These are phyloP conservation scores for Claviceps sp. DNA, from an alignment of 2,329 filamentous ascomycete species.

Conservation along the genomic window DNA sequence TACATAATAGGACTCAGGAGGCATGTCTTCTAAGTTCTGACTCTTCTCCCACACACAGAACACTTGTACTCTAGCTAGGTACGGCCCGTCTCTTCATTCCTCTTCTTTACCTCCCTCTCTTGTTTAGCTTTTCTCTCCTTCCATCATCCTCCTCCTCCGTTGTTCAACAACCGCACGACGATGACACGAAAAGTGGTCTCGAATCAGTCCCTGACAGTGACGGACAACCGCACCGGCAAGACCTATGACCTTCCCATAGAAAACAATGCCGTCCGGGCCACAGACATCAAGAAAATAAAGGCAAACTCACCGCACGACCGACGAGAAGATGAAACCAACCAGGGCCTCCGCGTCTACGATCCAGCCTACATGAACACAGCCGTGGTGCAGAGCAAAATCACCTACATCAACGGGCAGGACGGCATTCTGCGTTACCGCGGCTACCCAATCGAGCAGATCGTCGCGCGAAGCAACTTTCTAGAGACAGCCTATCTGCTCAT, in stretches of 20 bases:
- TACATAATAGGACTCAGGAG: too few species aligned
- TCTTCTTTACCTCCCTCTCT: too few species aligned
- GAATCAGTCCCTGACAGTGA: conserved; percentile 25
- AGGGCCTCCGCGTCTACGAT: conserved; percentile 36
- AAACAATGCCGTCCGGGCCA: conserved; percentile 35
- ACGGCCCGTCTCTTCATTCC: too few species aligned
- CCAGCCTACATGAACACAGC: conserved; percentile 41
- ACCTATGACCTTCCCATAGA: conserved; percentile 35
- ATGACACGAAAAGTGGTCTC: conserved; percentile 7
- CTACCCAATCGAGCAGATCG: conserved; percentile 37
- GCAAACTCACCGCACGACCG: conserved; percentile 21
- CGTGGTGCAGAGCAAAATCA: conserved; percentile 34
- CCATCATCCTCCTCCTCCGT: too few species aligned
- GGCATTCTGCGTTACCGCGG: conserved; percentile 38
- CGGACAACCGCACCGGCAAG: conserved; percentile 36
- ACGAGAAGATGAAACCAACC: conserved; percentile 31
- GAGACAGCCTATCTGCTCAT: conserved; percentile 37
- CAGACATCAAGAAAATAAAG: conserved; percentile 38
- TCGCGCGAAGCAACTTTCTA: conserved; percentile 34
- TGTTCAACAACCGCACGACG: neutral
- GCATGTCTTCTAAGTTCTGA: too few species aligned
- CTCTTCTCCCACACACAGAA: too few species aligned
- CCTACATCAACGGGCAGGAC: conserved; percentile 38
- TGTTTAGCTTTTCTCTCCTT: too few species aligned
- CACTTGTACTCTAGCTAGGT: too few species aligned